A percentile compares a stretch with the other conserved stretches of the same genome.
phyloP scores from a whole-genome alignment of 2,329 filamentous ascomycete species.

The Botryotinia globosa region DNA sequence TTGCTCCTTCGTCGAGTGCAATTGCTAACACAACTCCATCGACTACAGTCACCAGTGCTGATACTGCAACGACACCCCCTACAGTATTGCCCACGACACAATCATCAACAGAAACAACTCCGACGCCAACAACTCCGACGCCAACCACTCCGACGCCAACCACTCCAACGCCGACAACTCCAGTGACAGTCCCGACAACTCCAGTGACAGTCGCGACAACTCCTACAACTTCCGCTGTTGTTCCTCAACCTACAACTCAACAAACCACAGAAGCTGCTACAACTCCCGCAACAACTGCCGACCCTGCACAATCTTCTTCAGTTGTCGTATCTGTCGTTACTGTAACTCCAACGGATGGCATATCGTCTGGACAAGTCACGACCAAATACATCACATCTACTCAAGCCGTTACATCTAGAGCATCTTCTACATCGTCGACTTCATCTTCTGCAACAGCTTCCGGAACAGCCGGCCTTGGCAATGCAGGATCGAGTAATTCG shows the following conservation, averaged over 20 bases:
- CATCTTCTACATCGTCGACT: constrained; percentile 23
- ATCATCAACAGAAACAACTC: constrained; percentile 18
- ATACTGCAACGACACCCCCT: constrained; percentile 4
- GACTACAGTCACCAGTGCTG: constrained; percentile 26
- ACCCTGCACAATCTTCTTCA: constrained; percentile 28
- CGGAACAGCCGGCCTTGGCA: constrained; percentile 26
- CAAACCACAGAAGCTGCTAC: constrained; percentile 31
- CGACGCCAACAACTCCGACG: constrained; percentile 22
- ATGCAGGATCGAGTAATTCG: neutral
- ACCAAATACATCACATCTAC: constrained; percentile 26
- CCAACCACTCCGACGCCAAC: constrained; percentile 15
- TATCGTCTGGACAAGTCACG: constrained; percentile 18
- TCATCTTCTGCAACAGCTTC: constrained; percentile 32
- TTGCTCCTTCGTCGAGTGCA: constrained; percentile 28
- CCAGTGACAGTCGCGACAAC: constrained; percentile 15
- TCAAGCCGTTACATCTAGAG: constrained; percentile 8
- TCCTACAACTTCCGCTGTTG: constrained; percentile 21
- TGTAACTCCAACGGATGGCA: constrained; percentile 6
- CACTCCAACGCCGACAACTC: constrained; percentile 16
- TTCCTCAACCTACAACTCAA: constrained; percentile 12
- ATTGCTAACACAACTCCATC: constrained; percentile 34
- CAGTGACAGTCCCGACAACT: constrained; percentile 21
- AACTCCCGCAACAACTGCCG: constrained; percentile 27
- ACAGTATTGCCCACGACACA: constrained; percentile 17
- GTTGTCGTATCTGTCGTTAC: constrained; percentile 19